Evolutionary conservation across 2,329 filamentous ascomycete genomes (phyloP).

Genomic region (Ophiostoma piceae): DNA sequence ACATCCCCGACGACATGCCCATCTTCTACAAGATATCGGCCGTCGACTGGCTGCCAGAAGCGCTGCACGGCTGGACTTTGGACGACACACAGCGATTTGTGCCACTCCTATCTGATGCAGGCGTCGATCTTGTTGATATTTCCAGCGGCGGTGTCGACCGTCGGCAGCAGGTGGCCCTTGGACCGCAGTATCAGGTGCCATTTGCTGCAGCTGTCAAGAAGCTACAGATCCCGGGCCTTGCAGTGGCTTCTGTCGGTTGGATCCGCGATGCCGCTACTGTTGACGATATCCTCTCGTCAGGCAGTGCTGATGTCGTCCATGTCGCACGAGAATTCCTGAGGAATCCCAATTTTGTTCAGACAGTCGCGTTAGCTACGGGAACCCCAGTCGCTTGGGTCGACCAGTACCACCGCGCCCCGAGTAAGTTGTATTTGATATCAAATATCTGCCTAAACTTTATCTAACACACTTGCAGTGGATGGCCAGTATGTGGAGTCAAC

Average conservation of each 20-base stretch:
- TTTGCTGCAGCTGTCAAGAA: background rate
- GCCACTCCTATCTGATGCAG: constrained; percentile 55
- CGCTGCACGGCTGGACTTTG: constrained; percentile 58
- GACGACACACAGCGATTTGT: constrained; percentile 61
- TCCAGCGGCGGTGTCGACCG: constrained; percentile 62
- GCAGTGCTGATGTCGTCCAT: background rate
- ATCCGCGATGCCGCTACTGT: background rate
- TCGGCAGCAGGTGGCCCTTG: constrained; percentile 51
- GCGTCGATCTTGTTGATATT: constrained; percentile 72
- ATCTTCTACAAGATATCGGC: constrained; percentile 69
- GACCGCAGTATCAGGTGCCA: constrained; percentile 64
- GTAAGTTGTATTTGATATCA: background rate
- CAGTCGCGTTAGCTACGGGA: background rate
- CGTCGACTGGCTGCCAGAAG: constrained; percentile 63
- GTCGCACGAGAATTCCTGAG: background rate
- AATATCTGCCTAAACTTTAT: background rate
- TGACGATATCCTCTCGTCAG: background rate
- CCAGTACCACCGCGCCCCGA: constrained; percentile 1
- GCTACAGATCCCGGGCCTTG: background rate
- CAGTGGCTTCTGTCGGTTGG: background rate
- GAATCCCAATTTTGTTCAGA: background rate
- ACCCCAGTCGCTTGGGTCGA: background rate
- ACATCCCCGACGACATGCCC: constrained; percentile 62
- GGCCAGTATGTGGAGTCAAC: constrained; percentile 4
- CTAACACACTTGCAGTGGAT: background rate